Conservation (phyloP, 345 rosid genomes). For the Populus nigra region DNA sequence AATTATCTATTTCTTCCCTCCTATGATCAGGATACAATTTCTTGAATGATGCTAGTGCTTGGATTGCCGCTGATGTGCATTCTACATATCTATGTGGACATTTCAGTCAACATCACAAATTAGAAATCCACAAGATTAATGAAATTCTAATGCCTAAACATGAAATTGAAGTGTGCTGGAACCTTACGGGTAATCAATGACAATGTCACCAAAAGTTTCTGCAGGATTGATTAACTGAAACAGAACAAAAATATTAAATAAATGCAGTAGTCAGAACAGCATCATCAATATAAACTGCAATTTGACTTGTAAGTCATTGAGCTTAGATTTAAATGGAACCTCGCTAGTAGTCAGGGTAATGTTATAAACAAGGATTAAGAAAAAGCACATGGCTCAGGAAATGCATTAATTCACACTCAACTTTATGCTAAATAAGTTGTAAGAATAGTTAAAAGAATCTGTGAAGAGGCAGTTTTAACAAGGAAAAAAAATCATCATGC, state of each 20-base stretch:
- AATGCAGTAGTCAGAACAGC: too few relatives aligned
- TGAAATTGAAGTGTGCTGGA: conserved; percentile 11
- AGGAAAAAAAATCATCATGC: too few relatives aligned
- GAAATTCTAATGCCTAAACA: too few relatives aligned
- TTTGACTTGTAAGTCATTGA: not conserved
- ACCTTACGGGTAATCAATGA: conserved; percentile 91
- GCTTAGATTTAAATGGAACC: too few relatives aligned
- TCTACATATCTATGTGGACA: conserved; percentile 63
- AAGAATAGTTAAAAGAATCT: too few relatives aligned
- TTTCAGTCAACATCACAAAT: conserved; percentile 5
- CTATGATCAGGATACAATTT: conserved; percentile 74
- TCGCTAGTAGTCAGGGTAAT: too few relatives aligned
- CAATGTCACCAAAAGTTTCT: conserved; percentile 97
- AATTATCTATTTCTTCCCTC: conserved; percentile 58
- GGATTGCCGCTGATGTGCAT: conserved; percentile 89
- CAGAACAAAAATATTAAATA: not conserved
- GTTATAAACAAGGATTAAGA: too few relatives aligned
- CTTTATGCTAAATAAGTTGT: too few relatives aligned
- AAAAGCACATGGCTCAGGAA: too few relatives aligned
- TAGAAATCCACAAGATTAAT: not conserved
- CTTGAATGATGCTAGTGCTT: conserved; percentile 71
- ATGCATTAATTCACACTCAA: too few relatives aligned
- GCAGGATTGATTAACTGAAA: conserved; percentile 85
- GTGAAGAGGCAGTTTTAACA: too few relatives aligned
- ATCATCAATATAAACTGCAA: too few relatives aligned